phyloP scores from a whole-genome alignment of 1,284 basidiomycete species.

The Trametes hirsuta region DNA sequence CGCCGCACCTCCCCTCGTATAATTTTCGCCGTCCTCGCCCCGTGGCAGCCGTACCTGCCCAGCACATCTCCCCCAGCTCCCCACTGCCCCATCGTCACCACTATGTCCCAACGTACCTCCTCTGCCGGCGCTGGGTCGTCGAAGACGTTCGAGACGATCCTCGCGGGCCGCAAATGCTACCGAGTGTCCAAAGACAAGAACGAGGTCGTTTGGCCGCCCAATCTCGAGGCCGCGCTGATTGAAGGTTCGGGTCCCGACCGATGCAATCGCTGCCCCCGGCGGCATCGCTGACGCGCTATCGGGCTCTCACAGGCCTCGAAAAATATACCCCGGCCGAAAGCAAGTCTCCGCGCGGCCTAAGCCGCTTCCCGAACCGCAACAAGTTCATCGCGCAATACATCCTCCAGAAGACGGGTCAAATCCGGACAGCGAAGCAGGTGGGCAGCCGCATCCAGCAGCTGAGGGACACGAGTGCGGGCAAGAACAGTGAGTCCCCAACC shows the following conservation, averaged over 20 bases:
- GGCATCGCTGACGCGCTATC: background rate
- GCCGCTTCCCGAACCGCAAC: slow-evolving; percentile 74
- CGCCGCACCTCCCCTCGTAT: slow-evolving; percentile 3
- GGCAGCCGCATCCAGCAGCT: slow-evolving; percentile 75
- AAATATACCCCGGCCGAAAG: slow-evolving; percentile 71
- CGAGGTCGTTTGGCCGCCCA: slow-evolving; percentile 71
- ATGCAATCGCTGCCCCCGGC: background rate
- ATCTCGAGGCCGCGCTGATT: slow-evolving; percentile 69
- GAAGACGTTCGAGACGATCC: slow-evolving; percentile 50
- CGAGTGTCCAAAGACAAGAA: slow-evolving; percentile 63
- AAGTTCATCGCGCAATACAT: slow-evolving; percentile 76
- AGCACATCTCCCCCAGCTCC: background rate
- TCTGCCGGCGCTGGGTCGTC: slow-evolving; percentile 11
- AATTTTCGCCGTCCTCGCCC: background rate
- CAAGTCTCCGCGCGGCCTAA: slow-evolving; percentile 67
- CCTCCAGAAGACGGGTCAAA: slow-evolving; percentile 60
- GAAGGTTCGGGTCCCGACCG: slow-evolving; percentile 49
- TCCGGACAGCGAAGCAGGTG: slow-evolving; percentile 71
- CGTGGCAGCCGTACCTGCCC: background rate
- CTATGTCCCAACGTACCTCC: background rate
- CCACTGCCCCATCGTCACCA: background rate
- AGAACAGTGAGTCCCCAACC: slow-evolving; percentile 52
- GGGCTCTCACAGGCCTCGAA: slow-evolving; percentile 51
- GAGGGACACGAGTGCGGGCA: slow-evolving; percentile 66
- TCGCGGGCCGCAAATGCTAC: slow-evolving; percentile 66